Evolutionary conservation across 306 rosid genomes (phyloP).

Genomic region (Vigna nakashimae): DNA sequence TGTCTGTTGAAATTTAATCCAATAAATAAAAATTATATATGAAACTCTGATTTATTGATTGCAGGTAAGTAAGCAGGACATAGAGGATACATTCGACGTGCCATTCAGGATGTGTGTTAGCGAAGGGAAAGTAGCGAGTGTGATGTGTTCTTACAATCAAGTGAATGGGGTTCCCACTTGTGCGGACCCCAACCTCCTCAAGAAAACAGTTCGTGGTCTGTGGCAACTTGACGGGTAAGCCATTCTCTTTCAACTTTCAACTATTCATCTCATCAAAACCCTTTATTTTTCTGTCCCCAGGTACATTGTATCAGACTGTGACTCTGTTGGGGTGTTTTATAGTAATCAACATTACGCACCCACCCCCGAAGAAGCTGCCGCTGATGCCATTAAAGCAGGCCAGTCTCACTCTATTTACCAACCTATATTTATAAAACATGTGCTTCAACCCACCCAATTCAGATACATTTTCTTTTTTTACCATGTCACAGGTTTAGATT

Average conservation of each 20-base stretch:
- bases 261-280: background rate
- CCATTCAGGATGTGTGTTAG: constrained; percentile 92
- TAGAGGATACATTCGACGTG: constrained; percentile 83
- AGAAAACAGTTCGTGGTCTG: constrained; percentile 68
- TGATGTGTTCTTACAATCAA: constrained; percentile 94
- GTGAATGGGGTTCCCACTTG: constrained; percentile 98
- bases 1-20: background rate
- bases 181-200: constrained; percentile 88
- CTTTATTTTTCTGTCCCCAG: constrained; percentile 45
- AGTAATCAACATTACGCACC: constrained; percentile 75
- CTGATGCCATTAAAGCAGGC: constrained; percentile 95
- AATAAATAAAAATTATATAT: too few relatives aligned
- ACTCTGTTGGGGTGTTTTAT: constrained; percentile 81
- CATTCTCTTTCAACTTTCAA: background rate
- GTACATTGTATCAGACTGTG: constrained; percentile 95
- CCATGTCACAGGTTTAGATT: constrained; percentile 71
- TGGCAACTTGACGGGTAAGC: constrained; percentile 87
- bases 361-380: constrained; percentile 92
- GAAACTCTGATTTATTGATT: too few relatives aligned
- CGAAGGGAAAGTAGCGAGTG: constrained; percentile 91
- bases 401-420: background rate
- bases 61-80: constrained; percentile 88
- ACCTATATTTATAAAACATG: too few relatives aligned
- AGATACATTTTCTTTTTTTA: background rate
- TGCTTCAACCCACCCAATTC: too few relatives aligned